phyloP scores from a whole-genome alignment of 2,329 filamentous ascomycete species.

The Coniella vitis region DNA sequence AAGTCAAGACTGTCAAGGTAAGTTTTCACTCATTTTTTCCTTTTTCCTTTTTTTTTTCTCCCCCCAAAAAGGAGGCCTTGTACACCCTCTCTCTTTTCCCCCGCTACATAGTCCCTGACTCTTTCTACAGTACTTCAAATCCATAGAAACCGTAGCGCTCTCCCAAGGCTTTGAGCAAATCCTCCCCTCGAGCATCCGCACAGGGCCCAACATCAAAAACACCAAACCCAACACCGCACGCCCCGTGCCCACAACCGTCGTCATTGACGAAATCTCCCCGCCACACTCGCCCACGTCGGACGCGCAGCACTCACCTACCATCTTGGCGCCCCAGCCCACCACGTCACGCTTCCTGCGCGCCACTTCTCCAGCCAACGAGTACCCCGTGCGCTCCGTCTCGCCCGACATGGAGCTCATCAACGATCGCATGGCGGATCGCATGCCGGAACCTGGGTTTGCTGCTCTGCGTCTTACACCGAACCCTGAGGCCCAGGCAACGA shows the following conservation, averaged over 20 bases:
- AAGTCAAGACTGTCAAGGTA: conserved; percentile 57
- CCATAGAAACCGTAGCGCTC: conserved; percentile 49
- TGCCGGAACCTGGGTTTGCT: conserved; percentile 39
- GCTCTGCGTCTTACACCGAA: conserved; percentile 39
- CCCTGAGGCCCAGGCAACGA: conserved; percentile 35
- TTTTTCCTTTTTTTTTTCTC: too few relatives aligned
- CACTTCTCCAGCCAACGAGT: conserved; percentile 45
- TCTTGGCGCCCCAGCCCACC: conserved; percentile 48
- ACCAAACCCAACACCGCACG: conserved; percentile 18
- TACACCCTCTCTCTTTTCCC: too few relatives aligned
- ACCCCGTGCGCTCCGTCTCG: conserved; percentile 47
- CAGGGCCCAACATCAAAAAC: conserved; percentile 29
- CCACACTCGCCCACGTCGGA: conserved; percentile 1
- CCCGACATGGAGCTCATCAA: conserved; percentile 53
- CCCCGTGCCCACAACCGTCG: conserved; percentile 23
- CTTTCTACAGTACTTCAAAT: conserved; percentile 48
- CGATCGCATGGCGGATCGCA: conserved; percentile 54
- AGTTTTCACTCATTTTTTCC: background rate
- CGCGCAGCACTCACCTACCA: conserved; percentile 28
- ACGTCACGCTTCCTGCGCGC: conserved; percentile 48
- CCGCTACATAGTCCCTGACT: background rate
- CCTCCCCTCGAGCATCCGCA: conserved; percentile 47
- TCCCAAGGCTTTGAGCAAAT: conserved; percentile 39
- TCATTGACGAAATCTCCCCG: conserved; percentile 33
- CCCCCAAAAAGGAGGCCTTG: too few relatives aligned